These are phyloP conservation scores for Sclerotinia borealis DNA, from an alignment of 2,329 filamentous ascomycete genomes.

Conservation along the genomic window DNA sequence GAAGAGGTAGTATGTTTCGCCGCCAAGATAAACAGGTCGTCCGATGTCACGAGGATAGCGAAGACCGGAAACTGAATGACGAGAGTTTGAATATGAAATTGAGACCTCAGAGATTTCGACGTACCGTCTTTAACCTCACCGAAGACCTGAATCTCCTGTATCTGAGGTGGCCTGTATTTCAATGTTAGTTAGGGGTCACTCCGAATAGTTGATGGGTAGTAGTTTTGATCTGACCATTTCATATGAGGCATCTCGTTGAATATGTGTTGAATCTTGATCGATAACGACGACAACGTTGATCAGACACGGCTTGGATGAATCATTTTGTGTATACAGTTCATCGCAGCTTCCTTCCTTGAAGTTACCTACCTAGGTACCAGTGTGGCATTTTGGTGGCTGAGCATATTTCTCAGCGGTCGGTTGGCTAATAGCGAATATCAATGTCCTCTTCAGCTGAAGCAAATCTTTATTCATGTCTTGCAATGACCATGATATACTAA, in stretches of 20 bases:
- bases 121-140: not conserved
- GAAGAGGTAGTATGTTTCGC: slow-evolving; percentile 8
- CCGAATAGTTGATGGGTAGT: not conserved
- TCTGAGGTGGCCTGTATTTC: not conserved
- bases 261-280: too few relatives aligned
- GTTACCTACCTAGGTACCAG: too few relatives aligned
- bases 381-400: not conserved
- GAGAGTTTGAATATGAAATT: not conserved
- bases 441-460: not conserved
- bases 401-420: too few relatives aligned
- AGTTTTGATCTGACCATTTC: not conserved
- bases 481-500: not conserved
- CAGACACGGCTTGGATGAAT: not conserved
- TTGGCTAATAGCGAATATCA: too few relatives aligned
- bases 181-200: not conserved
- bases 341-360: not conserved
- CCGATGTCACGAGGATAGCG: slow-evolving; percentile 5
- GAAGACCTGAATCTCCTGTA: not conserved
- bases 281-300: not conserved
- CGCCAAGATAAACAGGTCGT: not conserved
- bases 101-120: not conserved
- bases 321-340: not conserved
- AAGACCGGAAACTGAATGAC: not conserved
- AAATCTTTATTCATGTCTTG: not conserved
- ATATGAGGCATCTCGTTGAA: slow-evolving; percentile 1